phyloP scores from a whole-genome alignment of 441 rosid genomes.

The Jatropha multifida region DNA sequence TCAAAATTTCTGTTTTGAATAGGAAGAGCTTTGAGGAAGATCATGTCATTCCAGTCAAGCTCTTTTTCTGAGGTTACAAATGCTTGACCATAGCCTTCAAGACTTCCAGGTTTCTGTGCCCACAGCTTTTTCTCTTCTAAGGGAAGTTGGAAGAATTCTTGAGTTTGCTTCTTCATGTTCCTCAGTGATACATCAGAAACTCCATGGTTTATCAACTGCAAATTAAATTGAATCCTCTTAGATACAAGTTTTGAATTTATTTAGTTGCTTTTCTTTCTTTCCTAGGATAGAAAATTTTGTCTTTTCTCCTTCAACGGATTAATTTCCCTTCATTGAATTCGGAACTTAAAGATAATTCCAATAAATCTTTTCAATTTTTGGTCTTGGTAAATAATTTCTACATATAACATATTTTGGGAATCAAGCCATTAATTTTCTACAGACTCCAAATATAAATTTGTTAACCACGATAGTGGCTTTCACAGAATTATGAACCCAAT shows the following conservation, averaged over 20 bases:
- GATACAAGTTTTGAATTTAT: neutral
- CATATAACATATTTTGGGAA: neutral
- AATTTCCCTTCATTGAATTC: no score
- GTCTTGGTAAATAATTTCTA: neutral
- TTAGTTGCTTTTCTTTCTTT: neutral
- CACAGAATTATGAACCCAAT: no score
- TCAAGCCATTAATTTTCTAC: no score
- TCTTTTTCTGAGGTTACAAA: constrained; percentile 40
- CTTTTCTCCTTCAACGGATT: no score
- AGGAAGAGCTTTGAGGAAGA: constrained; percentile 41
- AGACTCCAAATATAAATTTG: neutral
- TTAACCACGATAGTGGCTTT: no score
- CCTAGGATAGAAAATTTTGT: no score
- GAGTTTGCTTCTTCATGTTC: constrained; percentile 22
- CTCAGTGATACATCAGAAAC: constrained; percentile 19
- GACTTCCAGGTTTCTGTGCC: constrained; percentile 38
- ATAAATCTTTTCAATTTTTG: neutral
- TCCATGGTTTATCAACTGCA: constrained; percentile 43
- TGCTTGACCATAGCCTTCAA: constrained; percentile 49
- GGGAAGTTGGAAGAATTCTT: constrained; percentile 39
- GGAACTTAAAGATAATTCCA: neutral
- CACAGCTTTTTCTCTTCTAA: constrained; percentile 33
- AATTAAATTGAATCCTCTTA: neutral
- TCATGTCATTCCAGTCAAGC: constrained; percentile 48
- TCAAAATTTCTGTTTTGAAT: constrained; percentile 26